A percentile compares a stretch with the other conserved stretches of the same genome.
These are phyloP conservation scores for Microsporum ferrugineum DNA, from an alignment of 2,329 filamentous ascomycete species.

Conservation along the genomic window DNA sequence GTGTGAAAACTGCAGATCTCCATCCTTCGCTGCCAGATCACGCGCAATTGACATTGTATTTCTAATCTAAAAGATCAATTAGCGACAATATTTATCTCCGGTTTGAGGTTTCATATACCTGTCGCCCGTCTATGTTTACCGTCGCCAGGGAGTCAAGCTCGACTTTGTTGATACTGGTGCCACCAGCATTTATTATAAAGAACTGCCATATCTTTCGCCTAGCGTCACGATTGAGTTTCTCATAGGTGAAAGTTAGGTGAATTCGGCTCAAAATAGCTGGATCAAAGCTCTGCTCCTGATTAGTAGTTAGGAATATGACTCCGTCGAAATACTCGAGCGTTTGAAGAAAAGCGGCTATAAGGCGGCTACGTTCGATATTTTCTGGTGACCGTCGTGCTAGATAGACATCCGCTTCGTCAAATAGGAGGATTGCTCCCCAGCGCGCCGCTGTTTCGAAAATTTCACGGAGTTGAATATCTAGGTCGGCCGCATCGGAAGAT, in stretches of 20 bases:
- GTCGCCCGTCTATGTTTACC: neutral
- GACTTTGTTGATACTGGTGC: slow-evolving; percentile 4
- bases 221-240: slow-evolving; percentile 5
- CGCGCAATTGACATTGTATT: slow-evolving; percentile 8
- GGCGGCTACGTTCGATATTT: slow-evolving; percentile 17
- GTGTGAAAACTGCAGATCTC: neutral
- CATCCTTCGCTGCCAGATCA: slow-evolving; percentile 5
- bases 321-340: slow-evolving; percentile 11
- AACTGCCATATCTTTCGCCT: slow-evolving; percentile 8
- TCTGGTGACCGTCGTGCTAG: slow-evolving; percentile 9
- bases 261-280: slow-evolving; percentile 8
- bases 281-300: slow-evolving; percentile 9
- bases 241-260: slow-evolving; percentile 10
- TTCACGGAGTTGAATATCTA: slow-evolving; percentile 7
- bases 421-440: slow-evolving; percentile 14
- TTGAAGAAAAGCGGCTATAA: slow-evolving; percentile 15
- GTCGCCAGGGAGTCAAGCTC: slow-evolving; percentile 5
- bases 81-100: neutral
- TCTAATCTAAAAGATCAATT: slow-evolving; percentile 7
- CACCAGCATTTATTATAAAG: neutral
- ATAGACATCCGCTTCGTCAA: slow-evolving; percentile 17
- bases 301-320: slow-evolving; percentile 12
- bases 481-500: slow-evolving; percentile 5
- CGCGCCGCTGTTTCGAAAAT: slow-evolving; percentile 6
- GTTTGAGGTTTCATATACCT: neutral